Base-by-base conservation (phyloP, 2,329 filamentous ascomycete genomes). In the Colletotrichum sp. region DNA sequence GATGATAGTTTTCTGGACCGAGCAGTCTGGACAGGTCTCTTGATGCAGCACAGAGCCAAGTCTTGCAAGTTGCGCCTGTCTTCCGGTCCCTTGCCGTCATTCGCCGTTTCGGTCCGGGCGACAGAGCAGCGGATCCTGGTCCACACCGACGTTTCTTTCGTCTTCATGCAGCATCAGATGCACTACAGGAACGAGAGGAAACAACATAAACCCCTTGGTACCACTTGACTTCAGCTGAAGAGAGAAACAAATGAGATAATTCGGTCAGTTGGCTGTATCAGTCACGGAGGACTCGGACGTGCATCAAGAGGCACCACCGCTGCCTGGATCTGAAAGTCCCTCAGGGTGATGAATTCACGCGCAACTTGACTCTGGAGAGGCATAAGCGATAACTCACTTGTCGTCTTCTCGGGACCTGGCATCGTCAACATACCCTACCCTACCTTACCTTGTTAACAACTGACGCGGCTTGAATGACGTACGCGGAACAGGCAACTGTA, bases 381-480 rank as follows among this genome's bases (percentile, higher is more conserved):
- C 60, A 66, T 43, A 32, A 66, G n/a, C 63, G 16, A 48, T 9
- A 36, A 28, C 16, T 66, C 34, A 66, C 24, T 24, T 64, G 13
- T 18, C 28, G 30, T 39, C 7, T 52, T 8, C 3, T 36, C 24
- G 8, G 24, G 30, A 32, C 7, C 12, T 30, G 7, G 16, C 9
- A 32, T 68, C 30, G 61, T 65, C 39, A n/a, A 66, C 13, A n/a
- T 52, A 52, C 43, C 43, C 43, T 48, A 34, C n/a, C 43, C 6
- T 52, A 13, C 12, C n/a, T 52, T 21, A 52, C 43, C 43, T 13
- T 52, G 16, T 13, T 36, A 26, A 43, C 59, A 48, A 55, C 67
- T 67, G 64, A 73, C 70, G 57, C 28, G 64, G 64, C 59, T 28
- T n/a, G 26, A 65, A 60, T 75, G 70, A 73, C 73, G 73, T 75